Evolutionary conservation across 2,329 filamentous ascomycete genomes (phyloP), one percentile per base, ranked within the genome.

Genomic region (Fusarium citri): DNA sequence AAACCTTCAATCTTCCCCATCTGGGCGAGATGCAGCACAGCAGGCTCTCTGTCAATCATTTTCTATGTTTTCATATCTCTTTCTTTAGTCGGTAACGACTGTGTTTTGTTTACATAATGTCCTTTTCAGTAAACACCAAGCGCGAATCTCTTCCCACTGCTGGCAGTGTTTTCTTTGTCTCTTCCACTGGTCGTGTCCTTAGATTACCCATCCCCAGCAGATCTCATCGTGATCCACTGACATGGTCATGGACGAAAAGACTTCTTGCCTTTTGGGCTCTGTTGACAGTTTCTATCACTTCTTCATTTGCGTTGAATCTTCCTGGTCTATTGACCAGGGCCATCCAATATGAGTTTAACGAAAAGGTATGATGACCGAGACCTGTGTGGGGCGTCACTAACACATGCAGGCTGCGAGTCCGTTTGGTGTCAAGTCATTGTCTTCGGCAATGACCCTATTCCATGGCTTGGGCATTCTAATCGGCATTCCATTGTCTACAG

Each of bases 161-260:
- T 30, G 71, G 70, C 71, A 72, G 71, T 62, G 71, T 72, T 34
- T 72, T 73, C 58, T 73, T 72, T 45, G 54, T 72, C 22, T 64
- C 70, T 22, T 66, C 67, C 6, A 51, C 62, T 6, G 70, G 71
- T 6, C 57, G 50, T 8, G 65, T 72, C 22, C 67, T 71, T 1
- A 66, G 51, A 2, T 22, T 72, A 6, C 71, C 71, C 1, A 72
- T 72, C 9, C 68, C 71, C 2, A 72, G 71, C 20, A 60, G 23
- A 15, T 72, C 67, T 1, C 46, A 57, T 0, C 70, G 66, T 1
- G 71, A 72, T 22, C 71, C 71, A 14, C 68, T 72, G 1, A 73
- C 64, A 10, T 72, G 71, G 71, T 55, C 59, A 30, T 45, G 31
- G 26, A 47, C 49, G 0, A 71, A 72, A 20, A 34, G 69, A n/a